These are phyloP conservation scores for Crassisporium funariophilum DNA, from an alignment of 768 basidiomycete species.

Conservation along the genomic window DNA sequence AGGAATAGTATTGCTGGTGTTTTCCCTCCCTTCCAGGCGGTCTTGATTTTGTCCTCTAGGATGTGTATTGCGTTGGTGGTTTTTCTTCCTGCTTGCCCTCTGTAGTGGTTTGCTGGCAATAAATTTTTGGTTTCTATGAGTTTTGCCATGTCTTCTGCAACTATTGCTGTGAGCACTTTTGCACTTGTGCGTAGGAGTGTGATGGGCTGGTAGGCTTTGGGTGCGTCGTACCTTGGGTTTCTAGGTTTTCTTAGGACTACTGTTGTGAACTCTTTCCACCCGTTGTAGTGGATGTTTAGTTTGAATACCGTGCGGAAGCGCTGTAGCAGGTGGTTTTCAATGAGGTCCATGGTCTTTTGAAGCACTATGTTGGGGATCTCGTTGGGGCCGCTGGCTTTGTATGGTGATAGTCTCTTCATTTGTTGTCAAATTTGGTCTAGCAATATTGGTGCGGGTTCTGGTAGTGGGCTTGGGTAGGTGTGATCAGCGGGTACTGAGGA, in stretches of 20 bases:
- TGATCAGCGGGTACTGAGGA: slow-evolving; percentile 3
- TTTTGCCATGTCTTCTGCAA: not conserved
- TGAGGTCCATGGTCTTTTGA: slow-evolving; percentile 9
- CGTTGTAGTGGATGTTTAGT: not conserved
- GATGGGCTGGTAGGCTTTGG: not conserved
- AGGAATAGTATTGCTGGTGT: no score
- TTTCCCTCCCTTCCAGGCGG: no score
- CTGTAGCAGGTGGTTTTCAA: not conserved
- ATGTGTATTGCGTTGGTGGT: no score
- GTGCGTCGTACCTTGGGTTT: not conserved
- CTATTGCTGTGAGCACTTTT: not conserved
- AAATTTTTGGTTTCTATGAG: not conserved
- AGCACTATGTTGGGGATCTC: slow-evolving; percentile 32
- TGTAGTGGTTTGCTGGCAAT: no score
- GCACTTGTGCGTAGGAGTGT: not conserved
- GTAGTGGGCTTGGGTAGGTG: slow-evolving; percentile 24
- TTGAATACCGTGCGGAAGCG: not conserved
- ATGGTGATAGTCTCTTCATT: slow-evolving; percentile 28
- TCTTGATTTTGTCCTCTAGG: no score
- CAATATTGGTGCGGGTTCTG: slow-evolving; percentile 18
- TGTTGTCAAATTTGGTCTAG: slow-evolving; percentile 25
- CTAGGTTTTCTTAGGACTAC: not conserved
- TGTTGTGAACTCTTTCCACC: not conserved
- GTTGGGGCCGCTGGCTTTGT: slow-evolving; percentile 32
- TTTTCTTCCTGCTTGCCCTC: no score